These are phyloP conservation scores for Eruca vesicaria DNA, from an alignment of 441 rosid genomes.

Conservation along the genomic window DNA sequence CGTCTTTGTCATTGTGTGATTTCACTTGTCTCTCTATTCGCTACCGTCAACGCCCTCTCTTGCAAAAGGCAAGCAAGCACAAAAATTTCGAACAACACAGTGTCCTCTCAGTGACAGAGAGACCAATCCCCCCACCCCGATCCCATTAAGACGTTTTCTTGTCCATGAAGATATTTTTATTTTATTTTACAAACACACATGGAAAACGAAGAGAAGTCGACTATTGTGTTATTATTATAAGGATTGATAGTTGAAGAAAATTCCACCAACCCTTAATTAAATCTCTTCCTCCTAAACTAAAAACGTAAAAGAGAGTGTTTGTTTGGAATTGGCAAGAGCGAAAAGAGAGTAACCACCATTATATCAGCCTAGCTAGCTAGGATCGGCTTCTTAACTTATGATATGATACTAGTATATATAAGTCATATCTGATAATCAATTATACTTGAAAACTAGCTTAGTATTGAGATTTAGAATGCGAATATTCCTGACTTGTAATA, in stretches of 20 bases:
- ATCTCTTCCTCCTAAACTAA: not conserved
- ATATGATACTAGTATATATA: not conserved
- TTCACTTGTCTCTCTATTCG: not conserved
- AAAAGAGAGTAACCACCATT: not conserved
- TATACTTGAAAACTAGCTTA: not conserved
- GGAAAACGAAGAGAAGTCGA: conserved; percentile 10
- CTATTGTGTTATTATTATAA: not conserved
- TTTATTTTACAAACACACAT: not conserved
- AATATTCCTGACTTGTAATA: not conserved
- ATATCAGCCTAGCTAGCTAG: not conserved
- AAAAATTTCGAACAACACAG: conserved; percentile 11
- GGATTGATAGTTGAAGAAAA: not conserved
- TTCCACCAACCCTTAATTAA: not conserved
- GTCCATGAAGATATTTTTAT: not conserved
- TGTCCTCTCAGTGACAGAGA: conserved; percentile 30
- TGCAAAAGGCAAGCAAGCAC: conserved; percentile 25
- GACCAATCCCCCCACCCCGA: conserved; percentile 10
- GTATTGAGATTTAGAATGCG: not conserved
- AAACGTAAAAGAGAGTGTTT: not conserved
- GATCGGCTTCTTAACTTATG: not conserved
- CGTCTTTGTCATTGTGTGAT: not conserved
- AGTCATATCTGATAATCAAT: not conserved
- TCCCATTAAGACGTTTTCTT: not conserved
- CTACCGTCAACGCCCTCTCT: conserved; percentile 7
- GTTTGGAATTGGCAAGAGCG: not conserved